phyloP scores from a whole-genome alignment of 2,329 filamentous ascomycete genomes.

The Apiospora aurea region DNA sequence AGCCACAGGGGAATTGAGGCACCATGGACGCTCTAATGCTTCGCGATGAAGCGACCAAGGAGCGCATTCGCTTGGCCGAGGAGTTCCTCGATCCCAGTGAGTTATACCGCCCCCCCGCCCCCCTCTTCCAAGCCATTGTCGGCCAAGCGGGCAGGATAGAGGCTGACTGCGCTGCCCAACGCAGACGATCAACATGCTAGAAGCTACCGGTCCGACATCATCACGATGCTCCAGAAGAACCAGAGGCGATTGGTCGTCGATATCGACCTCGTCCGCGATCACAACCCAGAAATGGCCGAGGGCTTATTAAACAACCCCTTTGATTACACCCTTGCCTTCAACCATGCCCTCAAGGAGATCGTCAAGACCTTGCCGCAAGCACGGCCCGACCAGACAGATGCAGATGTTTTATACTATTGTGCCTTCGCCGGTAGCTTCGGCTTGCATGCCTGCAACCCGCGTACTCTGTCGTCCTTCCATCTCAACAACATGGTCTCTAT shows the following conservation, averaged over 20 bases:
- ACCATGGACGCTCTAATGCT: slow-evolving; percentile 78
- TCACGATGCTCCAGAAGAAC: slow-evolving; percentile 75
- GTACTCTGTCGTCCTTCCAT: slow-evolving; percentile 86
- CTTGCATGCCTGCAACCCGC: slow-evolving; percentile 91
- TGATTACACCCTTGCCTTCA: slow-evolving; percentile 87
- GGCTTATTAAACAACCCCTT: slow-evolving; percentile 85
- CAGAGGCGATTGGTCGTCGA: slow-evolving; percentile 73
- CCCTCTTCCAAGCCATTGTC: not conserved
- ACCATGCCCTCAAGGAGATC: slow-evolving; percentile 87
- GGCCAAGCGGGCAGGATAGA: slow-evolving; percentile 23
- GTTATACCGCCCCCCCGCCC: no score
- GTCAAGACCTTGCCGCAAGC: slow-evolving; percentile 81
- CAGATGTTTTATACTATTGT: slow-evolving; percentile 91
- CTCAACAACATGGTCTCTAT: slow-evolving; percentile 97
- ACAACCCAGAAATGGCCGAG: slow-evolving; percentile 81
- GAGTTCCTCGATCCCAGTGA: slow-evolving; percentile 94
- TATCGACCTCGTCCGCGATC: slow-evolving; percentile 89
- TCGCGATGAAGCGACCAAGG: slow-evolving; percentile 82
- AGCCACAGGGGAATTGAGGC: slow-evolving; percentile 29
- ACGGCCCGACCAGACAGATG: slow-evolving; percentile 75
- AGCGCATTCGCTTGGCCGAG: slow-evolving; percentile 85
- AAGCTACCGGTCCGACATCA: slow-evolving; percentile 90
- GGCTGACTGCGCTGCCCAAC: slow-evolving; percentile 36
- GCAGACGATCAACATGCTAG: slow-evolving; percentile 61
- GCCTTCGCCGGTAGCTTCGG: slow-evolving; percentile 98